phyloP scores from a whole-genome alignment of 192 early-diverging fungal species.

The Coemansia sp. region DNA sequence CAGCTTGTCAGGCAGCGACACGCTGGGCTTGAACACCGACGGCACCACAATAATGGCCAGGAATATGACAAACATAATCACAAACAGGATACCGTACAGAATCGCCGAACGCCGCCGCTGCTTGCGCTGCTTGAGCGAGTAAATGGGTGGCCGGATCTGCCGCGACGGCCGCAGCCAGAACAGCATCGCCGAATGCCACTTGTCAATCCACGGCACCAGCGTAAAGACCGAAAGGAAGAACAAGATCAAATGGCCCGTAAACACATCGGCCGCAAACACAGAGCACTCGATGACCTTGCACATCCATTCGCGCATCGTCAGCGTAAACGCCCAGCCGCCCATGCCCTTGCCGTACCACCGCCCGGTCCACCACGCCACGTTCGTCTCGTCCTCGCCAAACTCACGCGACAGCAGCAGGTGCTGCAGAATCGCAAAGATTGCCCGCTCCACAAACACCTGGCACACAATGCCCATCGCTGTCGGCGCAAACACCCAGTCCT shows the following conservation, averaged over 20 bases:
- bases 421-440: slow-evolving; percentile 68
- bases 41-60: slow-evolving; percentile 66
- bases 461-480: slow-evolving; percentile 69
- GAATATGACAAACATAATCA: slow-evolving; percentile 63
- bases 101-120: slow-evolving; percentile 66
- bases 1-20: slow-evolving; percentile 35
- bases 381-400: slow-evolving; percentile 80
- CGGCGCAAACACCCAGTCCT: slow-evolving; percentile 64
- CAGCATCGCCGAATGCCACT: slow-evolving; percentile 76
- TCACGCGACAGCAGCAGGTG: slow-evolving; percentile 74
- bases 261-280: slow-evolving; percentile 75
- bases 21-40: slow-evolving; percentile 48
- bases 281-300: slow-evolving; percentile 86
- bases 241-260: slow-evolving; percentile 73
- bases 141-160: slow-evolving; percentile 74
- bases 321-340: slow-evolving; percentile 65
- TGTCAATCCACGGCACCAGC: slow-evolving; percentile 71
- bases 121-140: slow-evolving; percentile 64
- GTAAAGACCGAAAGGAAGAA: slow-evolving; percentile 73
- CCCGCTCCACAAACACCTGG: slow-evolving; percentile 66
- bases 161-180: slow-evolving; percentile 82
- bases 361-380: slow-evolving; percentile 86
- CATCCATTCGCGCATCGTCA: slow-evolving; percentile 75
- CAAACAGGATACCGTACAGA: slow-evolving; percentile 69
- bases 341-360: slow-evolving; percentile 76